Conservation (phyloP, 495 filamentous ascomycete genomes). For the Neurospora discreta region DNA sequence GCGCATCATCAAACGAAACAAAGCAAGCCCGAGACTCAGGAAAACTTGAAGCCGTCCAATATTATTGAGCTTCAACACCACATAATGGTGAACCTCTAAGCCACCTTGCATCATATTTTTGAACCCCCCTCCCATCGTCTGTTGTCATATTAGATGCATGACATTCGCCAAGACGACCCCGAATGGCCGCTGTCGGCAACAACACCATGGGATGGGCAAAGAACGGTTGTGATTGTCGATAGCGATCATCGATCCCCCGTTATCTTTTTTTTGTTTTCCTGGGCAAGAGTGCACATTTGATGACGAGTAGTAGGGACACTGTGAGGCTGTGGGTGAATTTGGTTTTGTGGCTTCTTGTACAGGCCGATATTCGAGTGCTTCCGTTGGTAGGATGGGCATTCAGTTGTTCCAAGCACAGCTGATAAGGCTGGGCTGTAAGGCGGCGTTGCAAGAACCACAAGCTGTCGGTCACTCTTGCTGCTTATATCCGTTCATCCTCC, state of each 20-base stretch:
- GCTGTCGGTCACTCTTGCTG: background rate
- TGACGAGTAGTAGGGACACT: background rate
- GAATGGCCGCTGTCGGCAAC: background rate
- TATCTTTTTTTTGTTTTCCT: background rate
- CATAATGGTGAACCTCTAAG: background rate
- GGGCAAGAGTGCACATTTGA: background rate
- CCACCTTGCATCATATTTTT: background rate
- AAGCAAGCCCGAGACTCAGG: background rate
- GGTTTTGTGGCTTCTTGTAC: background rate
- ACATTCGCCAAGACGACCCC: background rate
- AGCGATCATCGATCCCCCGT: background rate
- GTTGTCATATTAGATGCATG: background rate
- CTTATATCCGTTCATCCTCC: background rate
- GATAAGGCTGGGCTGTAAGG: background rate
- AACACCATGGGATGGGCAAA: background rate
- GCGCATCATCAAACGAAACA: background rate
- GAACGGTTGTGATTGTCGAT: background rate
- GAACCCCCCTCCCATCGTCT: background rate
- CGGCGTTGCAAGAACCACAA: background rate
- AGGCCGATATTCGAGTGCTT: background rate
- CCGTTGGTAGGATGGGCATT: background rate
- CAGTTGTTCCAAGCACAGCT: background rate
- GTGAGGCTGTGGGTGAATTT: background rate
- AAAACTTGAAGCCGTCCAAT: background rate
- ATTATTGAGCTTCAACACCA: background rate